These are phyloP conservation scores for Leccinellum luteum DNA, from an alignment of 768 basidiomycete species.

Conservation along the genomic window DNA sequence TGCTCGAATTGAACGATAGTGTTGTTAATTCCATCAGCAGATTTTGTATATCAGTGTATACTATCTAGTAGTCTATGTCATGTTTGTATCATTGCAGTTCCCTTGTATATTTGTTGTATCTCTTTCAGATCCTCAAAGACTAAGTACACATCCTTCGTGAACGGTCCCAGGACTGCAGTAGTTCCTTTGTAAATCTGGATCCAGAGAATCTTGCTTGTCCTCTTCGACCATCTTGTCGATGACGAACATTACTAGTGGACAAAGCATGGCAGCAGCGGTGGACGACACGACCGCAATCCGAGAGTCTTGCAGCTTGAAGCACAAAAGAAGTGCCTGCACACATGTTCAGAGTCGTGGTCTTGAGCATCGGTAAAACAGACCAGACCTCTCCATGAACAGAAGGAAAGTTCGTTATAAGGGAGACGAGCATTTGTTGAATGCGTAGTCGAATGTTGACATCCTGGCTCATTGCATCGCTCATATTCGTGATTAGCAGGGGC, in stretches of 20 bases:
- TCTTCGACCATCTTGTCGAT: slow-evolving; percentile 91
- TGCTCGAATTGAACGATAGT: no score
- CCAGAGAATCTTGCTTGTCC: slow-evolving; percentile 45
- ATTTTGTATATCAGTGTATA: no score
- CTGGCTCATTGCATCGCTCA: slow-evolving; percentile 86
- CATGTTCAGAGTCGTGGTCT: not conserved
- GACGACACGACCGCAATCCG: slow-evolving; percentile 95
- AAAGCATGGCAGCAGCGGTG: slow-evolving; percentile 92
- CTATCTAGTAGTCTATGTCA: no score
- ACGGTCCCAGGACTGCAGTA: slow-evolving; percentile 61
- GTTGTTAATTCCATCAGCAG: no score
- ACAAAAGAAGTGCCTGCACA: slow-evolving; percentile 78
- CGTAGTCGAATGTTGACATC: slow-evolving; percentile 97
- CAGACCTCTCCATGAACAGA: slow-evolving; percentile 76
- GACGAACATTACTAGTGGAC: slow-evolving; percentile 96
- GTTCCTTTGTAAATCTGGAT: slow-evolving; percentile 46
- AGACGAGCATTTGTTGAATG: slow-evolving; percentile 88
- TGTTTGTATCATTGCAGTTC: no score
- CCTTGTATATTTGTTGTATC: no score
- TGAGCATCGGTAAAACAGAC: slow-evolving; percentile 21
- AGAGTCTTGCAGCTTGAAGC: slow-evolving; percentile 94
- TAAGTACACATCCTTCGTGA: slow-evolving; percentile 79
- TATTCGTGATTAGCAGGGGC: slow-evolving; percentile 74
- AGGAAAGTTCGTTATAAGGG: slow-evolving; percentile 85
- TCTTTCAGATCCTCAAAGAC: slow-evolving; percentile 86